Conservation (phyloP, 257 asterid genomes). For the Solanum sejunctum region DNA sequence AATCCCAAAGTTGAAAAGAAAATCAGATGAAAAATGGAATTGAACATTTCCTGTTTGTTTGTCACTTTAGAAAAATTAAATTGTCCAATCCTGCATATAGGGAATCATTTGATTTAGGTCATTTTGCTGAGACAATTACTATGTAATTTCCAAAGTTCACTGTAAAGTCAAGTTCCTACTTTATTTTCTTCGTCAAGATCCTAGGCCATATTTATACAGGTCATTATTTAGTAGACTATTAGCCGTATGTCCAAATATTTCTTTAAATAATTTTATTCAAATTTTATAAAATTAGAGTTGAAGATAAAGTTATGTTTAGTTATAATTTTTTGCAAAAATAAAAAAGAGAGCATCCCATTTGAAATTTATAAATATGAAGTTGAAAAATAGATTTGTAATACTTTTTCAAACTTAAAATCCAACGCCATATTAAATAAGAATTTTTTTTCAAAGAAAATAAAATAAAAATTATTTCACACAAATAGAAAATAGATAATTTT, state of each 20-base stretch:
- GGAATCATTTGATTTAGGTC: not conserved
- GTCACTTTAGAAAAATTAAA: not conserved
- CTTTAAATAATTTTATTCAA: not conserved
- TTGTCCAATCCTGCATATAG: not conserved
- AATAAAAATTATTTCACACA: too few species aligned
- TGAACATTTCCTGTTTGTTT: not conserved
- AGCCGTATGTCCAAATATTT: not conserved
- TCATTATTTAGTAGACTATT: not conserved
- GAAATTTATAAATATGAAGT: not conserved
- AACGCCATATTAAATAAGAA: too few species aligned
- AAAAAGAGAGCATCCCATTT: not conserved
- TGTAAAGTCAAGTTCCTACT: not conserved
- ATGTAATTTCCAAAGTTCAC: not conserved
- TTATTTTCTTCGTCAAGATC: too few species aligned
- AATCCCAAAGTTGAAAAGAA: not conserved
- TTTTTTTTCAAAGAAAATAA: too few species aligned
- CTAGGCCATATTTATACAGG: not conserved
- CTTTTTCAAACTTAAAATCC: not conserved
- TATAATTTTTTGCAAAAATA: not conserved
- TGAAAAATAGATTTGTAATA: not conserved
- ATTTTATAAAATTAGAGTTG: not conserved
- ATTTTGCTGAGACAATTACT: not conserved
- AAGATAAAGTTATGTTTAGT: not conserved
- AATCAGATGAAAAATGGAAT: not conserved
- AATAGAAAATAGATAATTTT: not conserved